Base-by-base conservation (phyloP, 371 early-diverging fungal species). In the Syncephalastrum contaminatum region DNA sequence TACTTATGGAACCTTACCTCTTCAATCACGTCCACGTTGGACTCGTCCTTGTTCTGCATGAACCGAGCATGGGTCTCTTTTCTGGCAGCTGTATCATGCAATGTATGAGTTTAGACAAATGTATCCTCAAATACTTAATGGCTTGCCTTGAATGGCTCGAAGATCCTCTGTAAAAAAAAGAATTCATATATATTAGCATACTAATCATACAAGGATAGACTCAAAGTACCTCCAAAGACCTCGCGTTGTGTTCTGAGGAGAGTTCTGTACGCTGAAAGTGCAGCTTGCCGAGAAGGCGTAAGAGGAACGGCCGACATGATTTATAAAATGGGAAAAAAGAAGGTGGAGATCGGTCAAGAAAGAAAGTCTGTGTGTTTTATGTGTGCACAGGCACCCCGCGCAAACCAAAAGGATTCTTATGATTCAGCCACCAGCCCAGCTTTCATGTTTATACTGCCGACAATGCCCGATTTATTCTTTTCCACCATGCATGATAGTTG, bases 11-110 rank as follows among this genome's bases (percentile, higher is more conserved):
- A 30, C 5, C 36, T 53, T 62, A 73, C 77, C 64, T 77, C 72
- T 64, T 77, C 77, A 45, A 77, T 55, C 5, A 77, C 54, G 54
- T 67, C 70, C 8, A 67, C 61, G 40, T 77, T 72, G 24, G 69
- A 69, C 46, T 77, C 77, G 54, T 77, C 66, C 56, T 69, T 73
- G 48, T 36, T 61, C 51, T 73, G 69, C 64, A 72, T 77, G 58
- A 77, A 77, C 25, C 72, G 60, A 48, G 55, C 51, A 59, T 73
- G 58, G 1, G 77, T 72, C 54, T 77, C 72, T 51, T 62, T 71
- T 58, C 56, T 69, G 13, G 72, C 77, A 71, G 77, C 77, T 64
- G 47, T 51, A 51, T 19, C 5, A 41, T n/a, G 46, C 2, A 69
- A 53, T 43, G 16, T 15, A 49, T 27, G 14, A 43, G 45, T 22